These are phyloP conservation scores for Fusarium sublunatum DNA, from an alignment of 2,329 filamentous ascomycete species.

Conservation along the genomic window DNA sequence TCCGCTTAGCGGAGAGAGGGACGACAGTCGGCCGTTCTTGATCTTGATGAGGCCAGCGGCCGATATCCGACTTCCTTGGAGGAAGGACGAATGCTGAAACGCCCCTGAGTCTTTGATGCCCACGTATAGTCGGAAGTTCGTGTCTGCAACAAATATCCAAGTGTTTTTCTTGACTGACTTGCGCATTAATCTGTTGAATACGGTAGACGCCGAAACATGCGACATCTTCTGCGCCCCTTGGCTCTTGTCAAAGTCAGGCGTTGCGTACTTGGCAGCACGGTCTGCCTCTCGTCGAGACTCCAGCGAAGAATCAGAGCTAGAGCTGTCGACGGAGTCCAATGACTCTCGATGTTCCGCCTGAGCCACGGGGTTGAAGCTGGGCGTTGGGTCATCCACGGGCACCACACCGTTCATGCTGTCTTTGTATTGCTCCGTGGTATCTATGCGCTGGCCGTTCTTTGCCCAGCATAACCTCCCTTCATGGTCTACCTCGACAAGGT, in stretches of 20 bases:
- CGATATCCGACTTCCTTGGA: slow-evolving; percentile 83
- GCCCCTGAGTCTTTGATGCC: slow-evolving; percentile 89
- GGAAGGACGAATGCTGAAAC: slow-evolving; percentile 91
- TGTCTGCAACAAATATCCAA: slow-evolving; percentile 94
- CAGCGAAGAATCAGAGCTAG: slow-evolving; percentile 52
- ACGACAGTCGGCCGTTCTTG: slow-evolving; percentile 80
- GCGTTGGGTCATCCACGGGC: slow-evolving; percentile 68
- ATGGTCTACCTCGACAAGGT: slow-evolving; percentile 79
- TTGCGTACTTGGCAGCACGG: slow-evolving; percentile 72
- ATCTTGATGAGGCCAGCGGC: slow-evolving; percentile 88
- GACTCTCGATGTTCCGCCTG: slow-evolving; percentile 17
- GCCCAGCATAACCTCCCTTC: slow-evolving; percentile 86
- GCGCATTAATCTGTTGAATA: slow-evolving; percentile 82
- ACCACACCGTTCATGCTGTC: slow-evolving; percentile 84
- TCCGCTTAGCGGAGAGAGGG: slow-evolving; percentile 77
- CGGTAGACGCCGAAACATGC: slow-evolving; percentile 75
- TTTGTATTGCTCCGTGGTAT: slow-evolving; percentile 78
- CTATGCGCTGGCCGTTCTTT: slow-evolving; percentile 82
- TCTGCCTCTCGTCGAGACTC: slow-evolving; percentile 67
- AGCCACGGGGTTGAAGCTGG: slow-evolving; percentile 57
- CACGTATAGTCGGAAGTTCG: slow-evolving; percentile 84
- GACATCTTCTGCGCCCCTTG: slow-evolving; percentile 66
- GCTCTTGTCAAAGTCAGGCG: slow-evolving; percentile 69
- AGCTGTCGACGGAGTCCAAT: slow-evolving; percentile 40
- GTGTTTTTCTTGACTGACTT: slow-evolving; percentile 86